Evolutionary conservation across 129 eudicot species (phyloP), one percentile per base, ranked within the genome.

Genomic region (Ambrosia artemisiifolia): DNA sequence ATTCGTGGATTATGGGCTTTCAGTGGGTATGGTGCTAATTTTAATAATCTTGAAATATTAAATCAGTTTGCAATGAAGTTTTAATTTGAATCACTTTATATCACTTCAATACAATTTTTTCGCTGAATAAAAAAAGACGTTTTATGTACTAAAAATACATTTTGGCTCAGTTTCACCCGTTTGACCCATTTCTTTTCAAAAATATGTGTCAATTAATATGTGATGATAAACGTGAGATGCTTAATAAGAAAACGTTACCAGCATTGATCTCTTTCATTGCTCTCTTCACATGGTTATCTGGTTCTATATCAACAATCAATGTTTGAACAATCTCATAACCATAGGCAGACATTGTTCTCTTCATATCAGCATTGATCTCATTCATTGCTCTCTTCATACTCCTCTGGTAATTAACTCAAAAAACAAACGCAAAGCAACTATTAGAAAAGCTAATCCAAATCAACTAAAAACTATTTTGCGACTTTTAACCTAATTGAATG

Each of bases 251-350:
- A 64, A 54, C 9, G 56, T 68, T 85, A 92, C 98, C 98, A 3
- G 98, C 98, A 78, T 92, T 92, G 83, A 92, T 92, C 77, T 92
- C 98, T 62, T 92, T 92, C 98, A 92, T 92, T 28, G 98, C 98
- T 82, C 90, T 86, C 86, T 89, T 92, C 13, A 92, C 98, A 71
- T 87, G 95, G 73, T 84, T 96, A 82, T 92, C 97, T 1, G 97
- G 96, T 67, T 86, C 96, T 24, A 92, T 88, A 70, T 92, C 97
- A 53, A 88, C 95, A 70, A 92, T 92, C 72, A 92, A 76, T 34
- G 95, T 92, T 75, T 89, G 98, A 62, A 88, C 98, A 60, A 92
- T 89, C 86, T 92, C 95, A 59, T 68, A 92, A 6, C 98, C 98
- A 57, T 92, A 92, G 34, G 87, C 87, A 66, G 98, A 92, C 98